Conservation (phyloP, 164 flowering plant species). For the Umbilicus rupestris region DNA sequence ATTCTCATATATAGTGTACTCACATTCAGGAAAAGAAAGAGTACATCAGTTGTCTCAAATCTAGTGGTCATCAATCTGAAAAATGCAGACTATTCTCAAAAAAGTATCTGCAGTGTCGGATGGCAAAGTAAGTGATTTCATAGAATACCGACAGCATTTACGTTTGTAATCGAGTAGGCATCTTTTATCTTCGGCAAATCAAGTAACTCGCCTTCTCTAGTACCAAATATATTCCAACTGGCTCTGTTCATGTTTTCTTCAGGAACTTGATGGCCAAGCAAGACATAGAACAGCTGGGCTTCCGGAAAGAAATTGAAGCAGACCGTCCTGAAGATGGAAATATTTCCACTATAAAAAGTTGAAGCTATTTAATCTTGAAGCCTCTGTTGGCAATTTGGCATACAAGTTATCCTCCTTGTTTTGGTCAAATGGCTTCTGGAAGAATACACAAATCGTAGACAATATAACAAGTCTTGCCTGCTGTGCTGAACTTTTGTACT, state of each 20-base stretch:
- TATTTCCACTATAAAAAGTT: constrained; percentile 13
- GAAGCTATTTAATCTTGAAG: not conserved
- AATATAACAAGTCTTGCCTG: no score
- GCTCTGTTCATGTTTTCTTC: constrained; percentile 11
- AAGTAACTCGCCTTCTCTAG: not conserved
- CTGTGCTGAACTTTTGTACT: no score
- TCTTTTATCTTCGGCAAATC: no score
- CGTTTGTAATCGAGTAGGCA: no score
- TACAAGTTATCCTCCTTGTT: no score
- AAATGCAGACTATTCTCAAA: constrained; percentile 67
- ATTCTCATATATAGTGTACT: not conserved
- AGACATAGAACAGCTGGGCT: constrained; percentile 78
- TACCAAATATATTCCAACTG: not conserved
- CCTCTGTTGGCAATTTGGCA: not conserved
- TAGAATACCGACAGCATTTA: not conserved
- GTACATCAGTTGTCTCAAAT: constrained; percentile 66
- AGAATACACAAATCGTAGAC: no score
- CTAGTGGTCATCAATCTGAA: constrained; percentile 64
- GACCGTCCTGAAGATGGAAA: constrained; percentile 23
- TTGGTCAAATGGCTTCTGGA: no score
- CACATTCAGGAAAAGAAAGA: constrained; percentile 74
- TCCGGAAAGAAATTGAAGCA: constrained; percentile 24
- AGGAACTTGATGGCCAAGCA: constrained; percentile 96
- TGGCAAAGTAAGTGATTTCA: constrained; percentile 54
- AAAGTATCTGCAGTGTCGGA: constrained; percentile 82